A percentile compares a stretch with the other conserved stretches of the same genome.
Conservation (phyloP, 1,139 yeast genomes). For the Protomyces lactucae-debilis region DNA sequence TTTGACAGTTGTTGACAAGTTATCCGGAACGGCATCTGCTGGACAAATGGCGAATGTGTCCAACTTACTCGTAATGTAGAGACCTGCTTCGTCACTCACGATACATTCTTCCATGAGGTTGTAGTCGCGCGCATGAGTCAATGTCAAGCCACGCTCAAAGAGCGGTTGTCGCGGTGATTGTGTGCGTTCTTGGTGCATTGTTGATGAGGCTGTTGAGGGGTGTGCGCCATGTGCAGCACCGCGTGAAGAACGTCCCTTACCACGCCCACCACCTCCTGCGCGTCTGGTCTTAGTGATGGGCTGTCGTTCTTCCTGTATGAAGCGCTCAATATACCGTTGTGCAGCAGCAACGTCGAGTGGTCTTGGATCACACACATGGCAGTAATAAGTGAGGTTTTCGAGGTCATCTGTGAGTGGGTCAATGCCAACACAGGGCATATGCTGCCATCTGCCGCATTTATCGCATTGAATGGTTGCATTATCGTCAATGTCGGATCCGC, state of each 20-base stretch:
- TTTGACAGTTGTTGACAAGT: constrained; percentile 1
- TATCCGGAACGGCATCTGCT: not conserved
- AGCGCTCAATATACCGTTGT: constrained; percentile 37
- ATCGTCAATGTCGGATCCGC: constrained; percentile 20
- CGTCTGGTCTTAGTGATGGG: constrained; percentile 10
- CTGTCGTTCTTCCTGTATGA: constrained; percentile 33
- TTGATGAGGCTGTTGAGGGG: not conserved
- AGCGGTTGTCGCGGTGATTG: not conserved
- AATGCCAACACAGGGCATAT: constrained; percentile 88
- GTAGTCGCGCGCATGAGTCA: not conserved
- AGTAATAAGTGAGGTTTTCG: constrained; percentile 51
- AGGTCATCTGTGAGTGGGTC: constrained; percentile 73
- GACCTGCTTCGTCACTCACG: constrained; percentile 6
- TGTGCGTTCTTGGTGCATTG: not conserved
- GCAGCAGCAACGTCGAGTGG: constrained; percentile 53
- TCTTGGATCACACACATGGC: constrained; percentile 73
- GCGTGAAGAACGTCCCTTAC: constrained; percentile 9
- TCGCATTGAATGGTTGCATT: constrained; percentile 52
- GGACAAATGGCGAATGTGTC: constrained; percentile 7
- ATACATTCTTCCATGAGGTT: constrained; percentile 2
- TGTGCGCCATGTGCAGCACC: not conserved
- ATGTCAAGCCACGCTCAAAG: not conserved
- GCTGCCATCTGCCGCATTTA: constrained; percentile 91
- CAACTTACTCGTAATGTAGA: not conserved
- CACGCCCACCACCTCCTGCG: not conserved